Evolutionary conservation across 345 rosid species (phyloP), one percentile per base, ranked within the genome.

Genomic region (Erodium maritimum): DNA sequence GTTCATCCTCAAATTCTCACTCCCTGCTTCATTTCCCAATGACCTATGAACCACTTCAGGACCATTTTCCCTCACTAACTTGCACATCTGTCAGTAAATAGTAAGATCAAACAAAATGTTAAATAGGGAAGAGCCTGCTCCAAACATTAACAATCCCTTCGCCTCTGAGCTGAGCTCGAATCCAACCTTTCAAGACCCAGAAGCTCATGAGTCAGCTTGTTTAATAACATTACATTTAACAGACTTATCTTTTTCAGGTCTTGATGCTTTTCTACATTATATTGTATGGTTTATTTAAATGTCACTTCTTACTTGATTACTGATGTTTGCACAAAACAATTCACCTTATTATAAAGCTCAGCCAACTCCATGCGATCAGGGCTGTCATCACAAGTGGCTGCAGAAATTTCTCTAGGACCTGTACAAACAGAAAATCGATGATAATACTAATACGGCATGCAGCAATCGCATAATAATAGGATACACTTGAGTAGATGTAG

Each of bases 321-420:
- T 7, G 14, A 42, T 7, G 48, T 42, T 10, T 42, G 8, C 14
- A 11, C 6, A 42, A 11, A 42, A 0, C 16, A 42, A 42, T 3
- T 63, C 69, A 85, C 99, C 75, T 77, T 70, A 67, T 94, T 94
- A 71, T 75, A 87, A 54, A 65, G 79, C 46, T 42, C 65, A 20
- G 79, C 77, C 71, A 87, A 29, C 50, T 77, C 78, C 62, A 72
- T 25, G 54, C 91, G 80, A 25, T 69, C 85, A n/a, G 81, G 72
- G 66, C 82, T 70, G 69, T 74, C 68, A 64, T 82, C 86, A 66
- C 72, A 75, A 61, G 83, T 83, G 69, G 81, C 78, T 19, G 66
- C 67, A 16, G 34, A 58, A 53, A 82, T 69, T 69, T 93, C 94
- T 65, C 82, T 88, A 11, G 82, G 24, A 52, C 82, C 99, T 89